A percentile compares a stretch with the other conserved stretches of the same genome.
Evolutionary conservation across 2,329 filamentous ascomycete species (phyloP).

Genomic region (Emericellopsis cladophorae): DNA sequence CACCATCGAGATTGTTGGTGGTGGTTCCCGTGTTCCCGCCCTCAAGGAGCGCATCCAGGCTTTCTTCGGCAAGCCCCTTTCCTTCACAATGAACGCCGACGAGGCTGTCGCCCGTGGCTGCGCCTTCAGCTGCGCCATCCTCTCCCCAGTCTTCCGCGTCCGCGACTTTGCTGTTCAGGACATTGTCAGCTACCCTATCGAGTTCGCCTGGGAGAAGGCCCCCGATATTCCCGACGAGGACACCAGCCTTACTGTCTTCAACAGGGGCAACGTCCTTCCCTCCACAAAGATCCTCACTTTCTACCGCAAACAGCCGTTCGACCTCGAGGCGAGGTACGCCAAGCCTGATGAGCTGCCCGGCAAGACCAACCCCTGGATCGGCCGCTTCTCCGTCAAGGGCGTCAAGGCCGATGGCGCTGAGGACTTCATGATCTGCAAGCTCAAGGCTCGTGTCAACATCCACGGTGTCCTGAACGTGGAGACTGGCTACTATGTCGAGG

Average conservation of each 20-base stretch:
- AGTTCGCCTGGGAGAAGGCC: slow-evolving; percentile 98
- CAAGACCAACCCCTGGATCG: slow-evolving; percentile 89
- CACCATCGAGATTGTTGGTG: slow-evolving; percentile 83
- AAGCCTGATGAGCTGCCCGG: slow-evolving; percentile 79
- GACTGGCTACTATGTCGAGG: slow-evolving; percentile 95
- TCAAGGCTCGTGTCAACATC: slow-evolving; percentile 93
- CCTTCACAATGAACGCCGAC: slow-evolving; percentile 96
- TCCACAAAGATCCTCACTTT: slow-evolving; percentile 99
- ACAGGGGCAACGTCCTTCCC: slow-evolving; percentile 90
- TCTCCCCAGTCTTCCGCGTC: slow-evolving; percentile 95
- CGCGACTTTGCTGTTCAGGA: slow-evolving; percentile 97
- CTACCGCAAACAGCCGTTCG: slow-evolving; percentile 95
- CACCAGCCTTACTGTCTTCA: slow-evolving; percentile 93
- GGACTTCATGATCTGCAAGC: slow-evolving; percentile 99
- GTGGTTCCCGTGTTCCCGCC: slow-evolving; percentile 82
- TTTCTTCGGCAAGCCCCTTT: slow-evolving; percentile 88
- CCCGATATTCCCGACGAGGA: slow-evolving; percentile 97
- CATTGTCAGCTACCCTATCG: slow-evolving; percentile 94
- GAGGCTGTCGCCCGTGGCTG: slow-evolving; percentile 93
- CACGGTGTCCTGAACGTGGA: slow-evolving; percentile 95
- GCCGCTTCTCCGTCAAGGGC: slow-evolving; percentile 93
- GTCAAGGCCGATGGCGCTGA: slow-evolving; percentile 89
- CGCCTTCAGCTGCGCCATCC: slow-evolving; percentile 93
- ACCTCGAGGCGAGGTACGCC: slow-evolving; percentile 87
- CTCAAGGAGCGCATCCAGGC: slow-evolving; percentile 81